Evolutionary conservation across 2,329 filamentous ascomycete genomes (phyloP), one percentile per base, ranked within the genome.

Genomic region (Trichophaea hybrida): DNA sequence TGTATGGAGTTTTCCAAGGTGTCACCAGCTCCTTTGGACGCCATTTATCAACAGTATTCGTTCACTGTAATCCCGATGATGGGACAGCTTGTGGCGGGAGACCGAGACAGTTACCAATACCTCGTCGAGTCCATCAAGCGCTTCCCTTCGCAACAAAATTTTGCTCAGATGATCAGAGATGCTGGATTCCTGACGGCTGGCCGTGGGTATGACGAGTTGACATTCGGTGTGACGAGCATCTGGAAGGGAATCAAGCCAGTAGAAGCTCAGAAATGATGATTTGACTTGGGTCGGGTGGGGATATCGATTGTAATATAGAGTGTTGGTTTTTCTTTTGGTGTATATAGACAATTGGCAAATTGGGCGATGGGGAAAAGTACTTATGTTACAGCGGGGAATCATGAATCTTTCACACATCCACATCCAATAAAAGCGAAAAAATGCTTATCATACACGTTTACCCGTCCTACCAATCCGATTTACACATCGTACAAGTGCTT

Each of bases 81-180:
- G 69, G 94, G 93, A 2, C 91, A 98, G 74, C 71, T 98, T 62
- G 90, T 98, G 13, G 91, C 93, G 1, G 88, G 88, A 5, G 94
- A 98, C 71, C 78, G 91, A 59, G 91, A 94, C 70, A 95, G 88
- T 71, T 98, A 98, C 73, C 93, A 98, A 77, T 98, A 98, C 74
- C 78, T 98, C 7, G 93, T 98, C 7, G 93, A 98, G 78, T 96
- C 90, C 73, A 98, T 98, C 72, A 90, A 96, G 74, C 77, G 80
- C 52, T 97, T 97, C 71, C 94, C 93, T 0, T 84, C 77, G 66
- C 94, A 98, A 75, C 78, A 82, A 56, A 82, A 88, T 66, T 98
- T 94, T 70, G 80, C 84, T 65, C 78, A 81, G 37, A 89, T 94
- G 86, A 93, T 94, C 69, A 73, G 80, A 66, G 80, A 84, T 32